Percentiles rank a stretch among this genome's conserved stretches.
Evolutionary conservation across 495 filamentous ascomycete genomes (phyloP).

Genomic region (Lasiosphaeriaceae sp.): DNA sequence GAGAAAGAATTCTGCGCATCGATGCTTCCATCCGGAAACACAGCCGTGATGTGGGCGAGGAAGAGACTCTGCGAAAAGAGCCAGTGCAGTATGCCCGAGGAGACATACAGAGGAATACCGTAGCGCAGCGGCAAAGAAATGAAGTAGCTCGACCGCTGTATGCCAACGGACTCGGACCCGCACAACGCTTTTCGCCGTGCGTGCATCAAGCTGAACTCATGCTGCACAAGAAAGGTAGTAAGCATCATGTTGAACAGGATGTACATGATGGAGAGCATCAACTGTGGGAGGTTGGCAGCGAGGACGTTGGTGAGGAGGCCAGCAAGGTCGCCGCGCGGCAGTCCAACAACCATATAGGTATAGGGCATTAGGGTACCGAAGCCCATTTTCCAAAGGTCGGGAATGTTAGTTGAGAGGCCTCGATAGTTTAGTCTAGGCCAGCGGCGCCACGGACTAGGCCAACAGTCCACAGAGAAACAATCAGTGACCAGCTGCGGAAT

Average conservation of each 20-base stretch:
- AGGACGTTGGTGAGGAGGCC: slow-evolving; percentile 25
- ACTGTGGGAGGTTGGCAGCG: slow-evolving; percentile 42
- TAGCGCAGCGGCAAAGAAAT: slow-evolving; percentile 46
- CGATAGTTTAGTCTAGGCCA: slow-evolving; percentile 4
- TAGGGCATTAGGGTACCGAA: slow-evolving; percentile 26
- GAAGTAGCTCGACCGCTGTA: slow-evolving; percentile 44
- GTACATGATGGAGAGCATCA: slow-evolving; percentile 41
- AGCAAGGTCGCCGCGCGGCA: slow-evolving; percentile 4
- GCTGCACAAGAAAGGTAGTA: slow-evolving; percentile 29
- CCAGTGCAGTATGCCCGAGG: slow-evolving; percentile 39
- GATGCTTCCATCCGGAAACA: slow-evolving; percentile 2
- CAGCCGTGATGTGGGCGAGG: slow-evolving; percentile 19
- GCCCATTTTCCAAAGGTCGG: slow-evolving; percentile 19
- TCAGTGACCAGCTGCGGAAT: no score
- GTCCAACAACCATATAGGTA: slow-evolving; percentile 18
- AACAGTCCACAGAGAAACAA: not conserved
- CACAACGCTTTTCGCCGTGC: slow-evolving; percentile 6
- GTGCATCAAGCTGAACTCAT: slow-evolving; percentile 23
- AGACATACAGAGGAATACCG: slow-evolving; percentile 32
- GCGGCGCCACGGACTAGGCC: slow-evolving; percentile 1
- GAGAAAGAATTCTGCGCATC: slow-evolving; percentile 11
- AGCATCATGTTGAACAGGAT: slow-evolving; percentile 36
- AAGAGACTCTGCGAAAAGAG: slow-evolving; percentile 40
- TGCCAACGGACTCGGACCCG: slow-evolving; percentile 26
- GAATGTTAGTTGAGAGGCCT: slow-evolving; percentile 6